These are phyloP conservation scores for Claviceps digitariae DNA, from an alignment of 2,329 filamentous ascomycete genomes.

Conservation along the genomic window DNA sequence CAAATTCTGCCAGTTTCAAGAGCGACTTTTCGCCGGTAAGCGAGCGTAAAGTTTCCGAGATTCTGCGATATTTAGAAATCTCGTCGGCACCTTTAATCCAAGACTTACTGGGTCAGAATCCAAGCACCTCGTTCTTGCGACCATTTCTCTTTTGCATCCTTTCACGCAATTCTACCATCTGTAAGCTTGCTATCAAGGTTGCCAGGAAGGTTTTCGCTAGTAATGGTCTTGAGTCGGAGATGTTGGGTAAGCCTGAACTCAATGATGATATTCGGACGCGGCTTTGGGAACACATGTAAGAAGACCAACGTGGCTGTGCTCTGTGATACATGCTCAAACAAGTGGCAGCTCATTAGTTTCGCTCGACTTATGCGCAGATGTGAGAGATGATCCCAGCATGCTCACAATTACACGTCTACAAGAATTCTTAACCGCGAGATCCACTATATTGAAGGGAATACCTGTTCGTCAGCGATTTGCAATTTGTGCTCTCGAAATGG, in stretches of 20 bases:
- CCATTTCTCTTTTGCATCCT: slow-evolving; percentile 41
- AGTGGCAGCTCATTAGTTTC: slow-evolving; percentile 22
- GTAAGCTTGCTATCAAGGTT: slow-evolving; percentile 33
- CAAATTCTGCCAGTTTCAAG: slow-evolving; percentile 7
- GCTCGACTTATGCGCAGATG: slow-evolving; percentile 34
- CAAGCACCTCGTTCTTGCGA: slow-evolving; percentile 26
- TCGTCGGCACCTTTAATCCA: slow-evolving; percentile 26
- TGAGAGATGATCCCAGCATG: slow-evolving; percentile 29
- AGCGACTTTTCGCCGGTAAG: slow-evolving; percentile 15
- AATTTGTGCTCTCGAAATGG: not conserved
- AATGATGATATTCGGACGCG: slow-evolving; percentile 20
- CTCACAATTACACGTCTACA: slow-evolving; percentile 33
- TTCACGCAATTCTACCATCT: slow-evolving; percentile 35
- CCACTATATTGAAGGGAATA: slow-evolving; percentile 37
- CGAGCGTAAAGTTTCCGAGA: slow-evolving; percentile 22
- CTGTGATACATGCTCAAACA: not conserved
- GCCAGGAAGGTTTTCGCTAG: slow-evolving; percentile 32
- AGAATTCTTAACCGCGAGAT: slow-evolving; percentile 41
- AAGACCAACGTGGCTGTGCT: not conserved
- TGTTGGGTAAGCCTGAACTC: slow-evolving; percentile 13
- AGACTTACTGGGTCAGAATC: slow-evolving; percentile 15
- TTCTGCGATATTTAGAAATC: slow-evolving; percentile 40
- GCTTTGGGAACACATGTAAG: slow-evolving; percentile 41
- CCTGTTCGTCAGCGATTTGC: slow-evolving; percentile 23
- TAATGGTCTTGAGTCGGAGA: slow-evolving; percentile 15